A percentile compares a stretch with the other conserved stretches of the same genome.
Evolutionary conservation across 176 grass and related monocot species (phyloP).

Genomic region (Secale cereale): DNA sequence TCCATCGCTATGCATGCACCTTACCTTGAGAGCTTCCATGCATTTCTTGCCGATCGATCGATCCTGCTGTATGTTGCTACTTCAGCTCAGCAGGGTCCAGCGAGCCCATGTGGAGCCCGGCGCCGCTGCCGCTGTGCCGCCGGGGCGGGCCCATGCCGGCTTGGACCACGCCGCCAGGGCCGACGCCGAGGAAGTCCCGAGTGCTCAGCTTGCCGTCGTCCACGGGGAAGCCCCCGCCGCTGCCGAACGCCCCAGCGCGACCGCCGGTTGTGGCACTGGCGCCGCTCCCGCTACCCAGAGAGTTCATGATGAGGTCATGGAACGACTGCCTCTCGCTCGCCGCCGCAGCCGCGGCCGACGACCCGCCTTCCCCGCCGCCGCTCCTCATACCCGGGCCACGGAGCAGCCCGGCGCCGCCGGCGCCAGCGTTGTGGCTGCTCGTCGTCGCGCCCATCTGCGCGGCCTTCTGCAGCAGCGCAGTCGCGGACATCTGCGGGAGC

Average conservation of each 20-base stretch:
- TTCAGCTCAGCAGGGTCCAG: slow-evolving; percentile 78
- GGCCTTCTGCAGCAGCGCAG: slow-evolving; percentile 86
- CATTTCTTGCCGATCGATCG: background rate
- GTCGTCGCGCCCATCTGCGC: slow-evolving; percentile 82
- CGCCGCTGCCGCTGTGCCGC: background rate
- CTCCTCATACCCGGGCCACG: slow-evolving; percentile 36
- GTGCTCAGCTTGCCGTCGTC: slow-evolving; percentile 70
- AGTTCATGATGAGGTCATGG: slow-evolving; percentile 79
- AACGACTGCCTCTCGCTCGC: slow-evolving; percentile 53
- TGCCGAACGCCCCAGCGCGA: slow-evolving; percentile 24
- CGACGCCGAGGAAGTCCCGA: slow-evolving; percentile 93
- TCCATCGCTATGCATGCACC: background rate
- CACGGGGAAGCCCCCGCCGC: slow-evolving; percentile 17
- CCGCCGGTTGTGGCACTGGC: background rate
- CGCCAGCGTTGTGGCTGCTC: slow-evolving; percentile 26
- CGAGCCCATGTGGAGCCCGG: slow-evolving; percentile 51
- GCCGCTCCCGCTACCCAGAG: slow-evolving; percentile 33
- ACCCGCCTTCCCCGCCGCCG: slow-evolving; percentile 13
- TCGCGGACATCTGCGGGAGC: slow-evolving; percentile 75
- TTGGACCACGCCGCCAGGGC: slow-evolving; percentile 40
- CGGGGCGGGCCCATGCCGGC: slow-evolving; percentile 32
- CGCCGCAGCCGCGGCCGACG: background rate
- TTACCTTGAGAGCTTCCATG: background rate
- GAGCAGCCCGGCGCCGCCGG: slow-evolving; percentile 33
- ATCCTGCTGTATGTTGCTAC: slow-evolving; percentile 1